Percentiles rank a stretch among this genome's conserved stretches.
Conservation (phyloP, 2,329 filamentous ascomycete species). For the Pezicula rhizophila region DNA sequence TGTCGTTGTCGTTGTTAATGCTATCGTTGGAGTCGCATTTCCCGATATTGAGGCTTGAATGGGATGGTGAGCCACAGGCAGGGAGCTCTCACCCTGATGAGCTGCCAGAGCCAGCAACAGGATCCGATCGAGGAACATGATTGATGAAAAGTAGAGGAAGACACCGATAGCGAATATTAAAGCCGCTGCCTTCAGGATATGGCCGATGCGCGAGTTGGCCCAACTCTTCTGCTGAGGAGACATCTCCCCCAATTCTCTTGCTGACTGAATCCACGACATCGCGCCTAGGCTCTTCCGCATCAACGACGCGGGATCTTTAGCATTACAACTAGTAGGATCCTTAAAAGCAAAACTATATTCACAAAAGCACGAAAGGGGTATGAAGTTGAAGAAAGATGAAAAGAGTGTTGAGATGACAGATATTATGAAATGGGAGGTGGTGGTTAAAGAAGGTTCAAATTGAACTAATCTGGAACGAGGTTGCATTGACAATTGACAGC, state of each 20-base stretch:
- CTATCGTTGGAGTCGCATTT: not conserved
- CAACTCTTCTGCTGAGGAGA: not conserved
- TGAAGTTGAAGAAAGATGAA: not conserved
- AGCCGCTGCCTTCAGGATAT: constrained; percentile 2
- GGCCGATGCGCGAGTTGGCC: not conserved
- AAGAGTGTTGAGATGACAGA: not conserved
- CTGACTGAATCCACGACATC: not conserved
- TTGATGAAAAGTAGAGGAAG: constrained; percentile 13
- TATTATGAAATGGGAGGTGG: no score
- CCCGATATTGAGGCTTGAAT: not conserved
- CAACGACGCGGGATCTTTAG: not conserved
- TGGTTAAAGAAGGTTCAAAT: no score
- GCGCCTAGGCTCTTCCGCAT: not conserved
- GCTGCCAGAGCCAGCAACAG: not conserved
- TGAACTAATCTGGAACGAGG: no score
- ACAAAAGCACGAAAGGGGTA: not conserved
- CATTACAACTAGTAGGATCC: no score
- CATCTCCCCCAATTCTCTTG: not conserved
- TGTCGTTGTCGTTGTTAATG: not conserved
- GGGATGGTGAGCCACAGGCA: constrained; percentile 1
- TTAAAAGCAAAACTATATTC: not conserved
- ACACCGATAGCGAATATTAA: constrained; percentile 3
- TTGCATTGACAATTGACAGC: no score
- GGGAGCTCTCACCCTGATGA: not conserved
- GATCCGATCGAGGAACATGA: constrained; percentile 7